These are phyloP conservation scores for Penicillium olsonii DNA, from an alignment of 2,329 filamentous ascomycete species.

Conservation along the genomic window DNA sequence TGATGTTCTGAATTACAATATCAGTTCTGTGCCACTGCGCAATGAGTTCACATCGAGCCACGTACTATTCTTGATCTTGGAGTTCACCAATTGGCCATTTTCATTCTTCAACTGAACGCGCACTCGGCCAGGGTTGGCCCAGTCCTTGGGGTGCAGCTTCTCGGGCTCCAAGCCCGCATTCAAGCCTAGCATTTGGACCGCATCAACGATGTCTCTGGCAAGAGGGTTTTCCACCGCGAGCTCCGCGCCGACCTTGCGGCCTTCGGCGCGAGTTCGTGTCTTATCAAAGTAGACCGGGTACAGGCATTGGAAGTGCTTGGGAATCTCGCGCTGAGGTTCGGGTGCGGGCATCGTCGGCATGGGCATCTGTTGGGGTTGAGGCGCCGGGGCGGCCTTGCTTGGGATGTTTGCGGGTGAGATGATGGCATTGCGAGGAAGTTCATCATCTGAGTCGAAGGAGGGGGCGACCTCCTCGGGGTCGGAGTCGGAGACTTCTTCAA, in stretches of 20 bases:
- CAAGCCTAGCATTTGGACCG: constrained; percentile 69
- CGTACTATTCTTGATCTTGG: constrained; percentile 65
- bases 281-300: constrained; percentile 97
- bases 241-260: constrained; percentile 71
- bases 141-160: constrained; percentile 94
- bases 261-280: constrained; percentile 65
- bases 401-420: constrained; percentile 39
- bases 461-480: constrained; percentile 89
- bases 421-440: constrained; percentile 42
- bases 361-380: constrained; percentile 10
- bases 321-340: constrained; percentile 54
- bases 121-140: constrained; percentile 92
- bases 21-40: not conserved
- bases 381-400: constrained; percentile 7
- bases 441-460: constrained; percentile 54
- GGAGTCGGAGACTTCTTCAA: constrained; percentile 91
- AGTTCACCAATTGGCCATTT: constrained; percentile 50
- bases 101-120: constrained; percentile 69
- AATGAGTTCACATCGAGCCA: constrained; percentile 13
- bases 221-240: constrained; percentile 82
- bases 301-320: constrained; percentile 80
- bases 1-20: constrained; percentile 64
- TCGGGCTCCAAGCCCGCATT: constrained; percentile 78
- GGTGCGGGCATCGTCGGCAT: constrained; percentile 26
- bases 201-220: constrained; percentile 83